A percentile compares a stretch with the other conserved stretches of the same genome.
Conservation (phyloP, 1,284 basidiomycete species). For the Puccinia triticina region DNA sequence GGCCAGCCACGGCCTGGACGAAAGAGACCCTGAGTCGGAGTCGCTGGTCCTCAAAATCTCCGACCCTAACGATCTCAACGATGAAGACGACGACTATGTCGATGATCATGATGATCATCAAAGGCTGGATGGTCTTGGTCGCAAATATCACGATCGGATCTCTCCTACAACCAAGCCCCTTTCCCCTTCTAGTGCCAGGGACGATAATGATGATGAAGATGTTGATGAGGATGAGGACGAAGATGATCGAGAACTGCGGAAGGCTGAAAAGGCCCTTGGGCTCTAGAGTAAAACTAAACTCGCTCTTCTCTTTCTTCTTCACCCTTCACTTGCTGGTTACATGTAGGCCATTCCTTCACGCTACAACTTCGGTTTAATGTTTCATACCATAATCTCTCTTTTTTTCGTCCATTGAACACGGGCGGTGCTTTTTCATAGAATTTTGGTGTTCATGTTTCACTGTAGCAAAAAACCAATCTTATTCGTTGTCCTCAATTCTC, state of each 20-base stretch:
- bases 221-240: constrained; percentile 7
- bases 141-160: not conserved
- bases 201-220: not conserved
- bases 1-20: not conserved
- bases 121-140: too few relatives aligned
- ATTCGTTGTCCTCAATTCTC: too few relatives aligned
- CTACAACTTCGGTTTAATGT: too few relatives aligned
- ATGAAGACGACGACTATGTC: not conserved
- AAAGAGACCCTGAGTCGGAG: not conserved
- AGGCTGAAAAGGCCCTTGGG: constrained; percentile 7
- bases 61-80: not conserved
- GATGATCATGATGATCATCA: not conserved
- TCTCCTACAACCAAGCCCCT: not conserved
- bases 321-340: not conserved
- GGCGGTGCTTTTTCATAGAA: too few relatives aligned
- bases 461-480: too few relatives aligned
- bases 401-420: too few relatives aligned
- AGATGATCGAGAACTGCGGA: not conserved
- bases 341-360: too few relatives aligned
- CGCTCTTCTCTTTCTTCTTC: not conserved
- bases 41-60: not conserved
- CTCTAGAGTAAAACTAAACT: not conserved
- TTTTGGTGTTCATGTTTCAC: too few relatives aligned
- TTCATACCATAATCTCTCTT: too few relatives aligned
- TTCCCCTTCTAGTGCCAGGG: not conserved